These are phyloP conservation scores for Crithidia brevicula DNA, from an alignment of 208 protist genomes.

Conservation along the genomic window DNA sequence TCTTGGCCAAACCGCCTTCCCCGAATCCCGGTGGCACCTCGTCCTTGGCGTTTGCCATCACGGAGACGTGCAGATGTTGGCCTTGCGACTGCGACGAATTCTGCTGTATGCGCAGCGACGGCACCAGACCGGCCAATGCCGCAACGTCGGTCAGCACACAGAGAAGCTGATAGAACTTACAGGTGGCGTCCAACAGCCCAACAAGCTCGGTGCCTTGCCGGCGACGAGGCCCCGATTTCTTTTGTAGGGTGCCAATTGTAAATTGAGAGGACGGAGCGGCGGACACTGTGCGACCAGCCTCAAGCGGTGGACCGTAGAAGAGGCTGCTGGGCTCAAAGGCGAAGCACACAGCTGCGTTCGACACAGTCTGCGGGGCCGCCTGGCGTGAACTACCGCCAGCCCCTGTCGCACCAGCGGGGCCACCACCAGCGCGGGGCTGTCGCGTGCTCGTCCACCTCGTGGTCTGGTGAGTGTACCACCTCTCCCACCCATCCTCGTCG, in stretches of 20 bases:
- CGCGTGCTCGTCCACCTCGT: constrained; percentile 11
- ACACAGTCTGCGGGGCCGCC: not conserved
- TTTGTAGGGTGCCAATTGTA: too few species aligned
- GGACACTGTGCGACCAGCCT: not conserved
- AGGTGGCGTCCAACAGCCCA: constrained; percentile 17
- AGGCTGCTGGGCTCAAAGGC: constrained; percentile 30
- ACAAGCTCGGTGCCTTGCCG: constrained; percentile 11
- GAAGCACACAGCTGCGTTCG: constrained; percentile 34
- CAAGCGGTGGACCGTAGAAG: constrained; percentile 17
- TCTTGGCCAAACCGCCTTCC: not conserved
- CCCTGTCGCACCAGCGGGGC: not conserved
- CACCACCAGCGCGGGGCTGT: not conserved
- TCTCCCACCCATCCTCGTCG: constrained; percentile 29
- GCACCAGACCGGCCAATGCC: constrained; percentile 8
- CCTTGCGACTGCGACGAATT: not conserved
- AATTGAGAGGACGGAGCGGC: too few species aligned
- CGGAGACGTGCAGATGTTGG: not conserved
- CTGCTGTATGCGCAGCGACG: not conserved
- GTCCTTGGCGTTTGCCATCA: not conserved
- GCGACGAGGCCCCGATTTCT: not conserved
- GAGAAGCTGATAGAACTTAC: constrained; percentile 31
- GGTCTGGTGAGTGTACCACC: constrained; percentile 32
- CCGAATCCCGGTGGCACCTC: not conserved
- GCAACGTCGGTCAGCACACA: constrained; percentile 34
- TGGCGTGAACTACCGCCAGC: not conserved